These are phyloP conservation scores for Rhodamnia argentea DNA, from an alignment of 345 rosid species.

Conservation along the genomic window DNA sequence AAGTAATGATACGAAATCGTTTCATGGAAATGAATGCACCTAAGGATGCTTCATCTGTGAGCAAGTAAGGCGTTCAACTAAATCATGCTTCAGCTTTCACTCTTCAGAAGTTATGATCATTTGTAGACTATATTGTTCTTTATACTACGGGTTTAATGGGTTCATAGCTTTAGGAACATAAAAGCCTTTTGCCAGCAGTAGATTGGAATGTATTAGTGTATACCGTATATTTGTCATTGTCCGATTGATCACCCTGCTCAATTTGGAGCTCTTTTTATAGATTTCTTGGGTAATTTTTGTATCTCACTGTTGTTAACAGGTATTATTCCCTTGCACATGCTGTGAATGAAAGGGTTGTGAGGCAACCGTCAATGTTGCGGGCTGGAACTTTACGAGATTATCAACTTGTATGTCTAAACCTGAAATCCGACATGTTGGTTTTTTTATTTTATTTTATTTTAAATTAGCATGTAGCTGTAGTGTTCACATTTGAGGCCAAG, in stretches of 20 bases:
- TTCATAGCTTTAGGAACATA: background rate
- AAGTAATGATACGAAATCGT: conserved; percentile 88
- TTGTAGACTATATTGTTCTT: background rate
- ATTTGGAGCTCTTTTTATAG: background rate
- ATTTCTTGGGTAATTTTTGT: background rate
- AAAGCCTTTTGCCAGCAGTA: background rate
- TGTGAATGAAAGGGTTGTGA: conserved; percentile 76
- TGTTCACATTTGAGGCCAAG: background rate
- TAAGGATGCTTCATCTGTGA: conserved; percentile 79
- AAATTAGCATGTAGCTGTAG: background rate
- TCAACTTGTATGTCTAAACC: conserved; percentile 71
- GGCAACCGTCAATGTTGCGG: conserved; percentile 96
- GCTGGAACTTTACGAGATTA: conserved; percentile 94
- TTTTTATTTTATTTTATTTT: background rate
- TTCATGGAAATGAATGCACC: conserved; percentile 99
- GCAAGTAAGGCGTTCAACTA: conserved; percentile 50
- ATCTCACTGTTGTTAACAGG: conserved; percentile 26
- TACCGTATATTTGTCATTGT: background rate
- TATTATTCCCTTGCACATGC: conserved; percentile 98
- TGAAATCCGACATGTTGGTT: background rate
- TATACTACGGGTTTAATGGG: background rate
- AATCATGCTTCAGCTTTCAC: background rate
- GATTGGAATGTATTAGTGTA: background rate
- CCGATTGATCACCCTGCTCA: background rate
- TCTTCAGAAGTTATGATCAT: background rate